A percentile compares a stretch with the other conserved stretches of the same genome.
Evolutionary conservation across 805 yeast species (phyloP).

Genomic region (Nakazawaea peltata): DNA sequence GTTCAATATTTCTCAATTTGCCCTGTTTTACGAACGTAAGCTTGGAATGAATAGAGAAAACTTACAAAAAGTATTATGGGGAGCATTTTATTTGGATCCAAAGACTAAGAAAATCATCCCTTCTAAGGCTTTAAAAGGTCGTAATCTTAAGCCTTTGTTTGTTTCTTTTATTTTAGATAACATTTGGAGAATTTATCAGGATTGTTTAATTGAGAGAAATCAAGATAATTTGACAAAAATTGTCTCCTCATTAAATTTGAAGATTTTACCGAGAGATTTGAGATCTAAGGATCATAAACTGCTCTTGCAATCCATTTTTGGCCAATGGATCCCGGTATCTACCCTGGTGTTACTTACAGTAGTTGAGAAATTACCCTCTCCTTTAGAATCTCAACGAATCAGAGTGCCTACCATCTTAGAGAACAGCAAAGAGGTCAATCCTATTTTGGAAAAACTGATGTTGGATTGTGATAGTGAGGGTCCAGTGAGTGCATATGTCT

Average conservation of each 20-base stretch:
- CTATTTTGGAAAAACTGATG: constrained; percentile 47
- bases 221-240: constrained; percentile 70
- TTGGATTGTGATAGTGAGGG: constrained; percentile 58
- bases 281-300: constrained; percentile 68
- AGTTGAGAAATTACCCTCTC: constrained; percentile 80
- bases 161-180: constrained; percentile 82
- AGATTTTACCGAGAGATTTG: constrained; percentile 66
- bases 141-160: constrained; percentile 68
- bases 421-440: constrained; percentile 38
- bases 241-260: constrained; percentile 58
- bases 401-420: constrained; percentile 64
- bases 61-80: constrained; percentile 88
- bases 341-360: constrained; percentile 79
- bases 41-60: constrained; percentile 77
- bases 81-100: constrained; percentile 84
- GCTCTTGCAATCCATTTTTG: constrained; percentile 59
- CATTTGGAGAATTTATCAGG: constrained; percentile 86
- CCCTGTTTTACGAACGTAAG: constrained; percentile 77
- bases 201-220: constrained; percentile 56
- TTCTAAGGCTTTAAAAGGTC: constrained; percentile 54
- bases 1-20: constrained; percentile 80
- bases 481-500: constrained; percentile 69
- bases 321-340: constrained; percentile 93
- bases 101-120: constrained; percentile 79
- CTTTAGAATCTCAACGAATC: constrained; percentile 61